Evolutionary conservation across 2,329 filamentous ascomycete genomes (phyloP), one percentile per base, ranked within the genome.

Genomic region (Thielaviopsis musarum): DNA sequence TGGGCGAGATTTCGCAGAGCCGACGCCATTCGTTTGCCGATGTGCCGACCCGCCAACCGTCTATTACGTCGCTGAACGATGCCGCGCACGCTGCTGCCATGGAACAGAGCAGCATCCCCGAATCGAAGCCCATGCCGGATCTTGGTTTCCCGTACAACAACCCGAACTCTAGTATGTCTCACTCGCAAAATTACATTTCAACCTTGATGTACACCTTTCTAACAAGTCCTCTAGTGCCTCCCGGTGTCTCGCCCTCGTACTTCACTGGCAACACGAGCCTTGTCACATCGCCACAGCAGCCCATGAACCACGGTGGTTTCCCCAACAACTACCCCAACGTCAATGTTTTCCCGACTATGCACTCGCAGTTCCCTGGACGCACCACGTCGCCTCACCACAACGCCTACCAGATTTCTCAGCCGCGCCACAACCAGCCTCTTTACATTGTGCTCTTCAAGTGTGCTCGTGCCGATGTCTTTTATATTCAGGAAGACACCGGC

Each of bases 391-490:
- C 82, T 6, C 81, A 83, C 66, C 77, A 81, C 56, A 78, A 73
- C 65, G 76, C 82, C 68, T 85, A 84, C 65, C 77, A 76, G 56
- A 76, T 83, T 68, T 73, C 75, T 34, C 82, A 81, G 66, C 80
- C 77, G 45, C 79, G 79, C 55, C 78, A 81, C 65, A 85, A 82
- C 64, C 85, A 89, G 68, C 76, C 84, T 7, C 77, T 95, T 9
- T 91, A 91, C 69, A 85, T 98, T 58, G 91, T 98, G 17, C 82
- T 91, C 6, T 98, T 98, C 80, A 98, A 98, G 71, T 96, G 91
- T 69, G 89, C 88, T 41, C 82, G 93, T 63, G 91, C 91, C 45
- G 93, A 97, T 67, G 88, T 97, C 10, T 98, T 96, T 70, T 97
- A 95, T 71, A 89, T 96, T 38, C 91, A 95, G 70, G 91, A 96